These are phyloP conservation scores for Paraphaeosphaeria sporulosa DNA, from an alignment of 2,329 filamentous ascomycete genomes.

Conservation along the genomic window DNA sequence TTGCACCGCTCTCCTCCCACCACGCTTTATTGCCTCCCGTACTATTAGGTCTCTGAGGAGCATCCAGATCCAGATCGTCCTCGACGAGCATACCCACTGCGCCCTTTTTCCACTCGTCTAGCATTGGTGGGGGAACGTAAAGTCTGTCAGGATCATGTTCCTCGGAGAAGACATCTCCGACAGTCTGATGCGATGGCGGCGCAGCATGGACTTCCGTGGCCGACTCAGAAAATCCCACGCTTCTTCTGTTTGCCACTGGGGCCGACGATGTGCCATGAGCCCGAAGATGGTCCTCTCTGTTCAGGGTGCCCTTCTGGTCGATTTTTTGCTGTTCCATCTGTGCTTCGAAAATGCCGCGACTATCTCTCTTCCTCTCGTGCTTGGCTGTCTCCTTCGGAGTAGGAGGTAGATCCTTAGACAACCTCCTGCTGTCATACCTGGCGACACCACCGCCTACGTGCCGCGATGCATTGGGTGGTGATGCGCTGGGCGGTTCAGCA, in stretches of 20 bases:
- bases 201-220: conserved; percentile 32
- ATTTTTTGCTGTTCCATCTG: conserved; percentile 50
- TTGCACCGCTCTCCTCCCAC: conserved; percentile 73
- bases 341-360: conserved; percentile 43
- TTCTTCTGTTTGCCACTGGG: conserved; percentile 46
- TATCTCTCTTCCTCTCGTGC: conserved; percentile 36
- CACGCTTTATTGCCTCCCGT: conserved; percentile 61
- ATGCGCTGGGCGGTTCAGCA: conserved; percentile 29
- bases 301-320: conserved; percentile 42
- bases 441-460: conserved; percentile 36
- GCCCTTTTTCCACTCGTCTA: conserved; percentile 63
- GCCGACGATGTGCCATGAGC: conserved; percentile 35
- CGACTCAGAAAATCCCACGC: conserved; percentile 51
- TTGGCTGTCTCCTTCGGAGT: conserved; percentile 27
- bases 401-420: conserved; percentile 31
- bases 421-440: conserved; percentile 44
- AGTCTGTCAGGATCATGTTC: conserved; percentile 54
- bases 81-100: conserved; percentile 48
- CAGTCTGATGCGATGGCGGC: conserved; percentile 38
- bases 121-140: conserved; percentile 66
- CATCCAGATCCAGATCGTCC: conserved; percentile 54
- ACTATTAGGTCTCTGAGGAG: conserved; percentile 35
- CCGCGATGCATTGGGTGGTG: conserved; percentile 21
- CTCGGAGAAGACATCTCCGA: conserved; percentile 38
- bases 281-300: conserved; percentile 46